Conservation (phyloP, 192 early-diverging fungal species). For the Dissophora globulifera region DNA sequence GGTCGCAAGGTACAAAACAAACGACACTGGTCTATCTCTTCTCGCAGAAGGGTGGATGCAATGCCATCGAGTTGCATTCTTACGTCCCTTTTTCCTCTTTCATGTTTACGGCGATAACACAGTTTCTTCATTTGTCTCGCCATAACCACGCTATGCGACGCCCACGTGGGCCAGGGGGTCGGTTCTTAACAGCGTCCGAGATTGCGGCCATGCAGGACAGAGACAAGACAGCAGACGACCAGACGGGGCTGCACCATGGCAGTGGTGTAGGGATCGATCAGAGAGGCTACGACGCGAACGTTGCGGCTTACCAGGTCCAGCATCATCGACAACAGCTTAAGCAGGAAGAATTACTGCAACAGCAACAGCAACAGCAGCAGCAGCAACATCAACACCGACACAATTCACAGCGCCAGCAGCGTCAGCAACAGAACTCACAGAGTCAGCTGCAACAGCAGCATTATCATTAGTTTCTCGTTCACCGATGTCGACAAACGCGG, state of each 20-base stretch:
- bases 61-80: background rate
- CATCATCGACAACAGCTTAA: conserved; percentile 43
- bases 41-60: too few relatives aligned
- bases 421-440: too few relatives aligned
- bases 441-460: background rate
- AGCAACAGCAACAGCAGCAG: conserved; percentile 21
- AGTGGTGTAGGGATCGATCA: background rate
- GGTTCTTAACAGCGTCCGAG: conserved; percentile 78
- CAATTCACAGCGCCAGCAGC: background rate
- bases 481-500: too few relatives aligned
- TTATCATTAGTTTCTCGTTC: too few relatives aligned
- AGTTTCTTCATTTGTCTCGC: conserved; percentile 96
- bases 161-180: conserved; percentile 95
- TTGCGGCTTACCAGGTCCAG: conserved; percentile 25
- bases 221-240: conserved; percentile 8
- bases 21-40: background rate
- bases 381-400: conserved; percentile 16
- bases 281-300: conserved; percentile 6
- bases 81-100: background rate
- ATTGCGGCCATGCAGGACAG: conserved; percentile 44
- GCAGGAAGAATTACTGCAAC: conserved; percentile 35
- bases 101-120: conserved; percentile 35
- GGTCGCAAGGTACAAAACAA: conserved; percentile 56
- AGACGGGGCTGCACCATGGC: conserved; percentile 1
- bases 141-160: conserved; percentile 97